Evolutionary conservation across 371 early-diverging fungal genomes (phyloP).

Genomic region (Lichtheimia hyalospora): DNA sequence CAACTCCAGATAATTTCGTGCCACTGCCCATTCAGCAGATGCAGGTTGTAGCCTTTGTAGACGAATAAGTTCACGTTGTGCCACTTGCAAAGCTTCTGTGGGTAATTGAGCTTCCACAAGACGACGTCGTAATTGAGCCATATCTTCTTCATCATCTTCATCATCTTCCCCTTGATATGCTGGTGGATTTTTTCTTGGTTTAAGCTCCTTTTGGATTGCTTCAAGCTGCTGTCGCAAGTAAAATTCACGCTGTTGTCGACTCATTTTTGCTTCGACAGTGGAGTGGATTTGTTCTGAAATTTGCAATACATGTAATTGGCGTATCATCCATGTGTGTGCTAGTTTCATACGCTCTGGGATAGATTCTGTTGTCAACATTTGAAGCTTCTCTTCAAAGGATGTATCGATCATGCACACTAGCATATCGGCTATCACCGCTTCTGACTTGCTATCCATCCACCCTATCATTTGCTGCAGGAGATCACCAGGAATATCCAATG

Average conservation of each 20-base stretch:
- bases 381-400: constrained; percentile 71
- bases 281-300: constrained; percentile 77
- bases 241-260: constrained; percentile 78
- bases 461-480: constrained; percentile 63
- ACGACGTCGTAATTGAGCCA: constrained; percentile 55
- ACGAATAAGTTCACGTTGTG: constrained; percentile 72
- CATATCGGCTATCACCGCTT: constrained; percentile 68
- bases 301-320: constrained; percentile 79
- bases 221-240: constrained; percentile 73
- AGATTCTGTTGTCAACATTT: constrained; percentile 58
- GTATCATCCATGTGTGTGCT: constrained; percentile 66
- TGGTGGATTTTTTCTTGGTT: constrained; percentile 42
- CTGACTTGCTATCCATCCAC: constrained; percentile 60
- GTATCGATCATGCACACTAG: constrained; percentile 75
- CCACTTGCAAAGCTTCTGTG: constrained; percentile 63
- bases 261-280: constrained; percentile 71
- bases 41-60: constrained; percentile 64
- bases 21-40: constrained; percentile 80
- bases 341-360: constrained; percentile 59
- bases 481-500: constrained; percentile 66
- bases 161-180: constrained; percentile 20
- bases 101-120: constrained; percentile 68
- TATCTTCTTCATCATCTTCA: constrained; percentile 53
- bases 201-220: constrained; percentile 75
- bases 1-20: constrained; percentile 77